These are phyloP conservation scores for Aspergillus egyptiacus DNA, from an alignment of 495 filamentous ascomycete genomes.

Conservation along the genomic window DNA sequence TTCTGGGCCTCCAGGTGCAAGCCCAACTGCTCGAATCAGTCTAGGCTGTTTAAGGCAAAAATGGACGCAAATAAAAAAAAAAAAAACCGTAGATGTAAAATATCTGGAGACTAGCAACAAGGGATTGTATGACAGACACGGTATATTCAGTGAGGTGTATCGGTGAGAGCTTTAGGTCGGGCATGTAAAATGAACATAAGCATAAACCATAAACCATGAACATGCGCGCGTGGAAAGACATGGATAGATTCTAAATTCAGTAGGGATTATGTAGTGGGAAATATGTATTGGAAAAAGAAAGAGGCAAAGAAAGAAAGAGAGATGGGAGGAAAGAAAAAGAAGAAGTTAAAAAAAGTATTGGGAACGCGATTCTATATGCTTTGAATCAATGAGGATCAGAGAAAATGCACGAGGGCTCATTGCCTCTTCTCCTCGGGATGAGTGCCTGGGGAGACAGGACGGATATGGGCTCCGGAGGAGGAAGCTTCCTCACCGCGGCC, in stretches of 20 bases:
- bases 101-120: too few relatives aligned
- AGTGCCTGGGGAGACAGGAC: constrained; percentile 1
- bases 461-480: constrained; percentile 5
- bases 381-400: too few relatives aligned
- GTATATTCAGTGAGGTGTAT: neutral
- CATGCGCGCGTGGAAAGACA: neutral
- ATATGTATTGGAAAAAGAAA: neutral
- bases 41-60: too few relatives aligned
- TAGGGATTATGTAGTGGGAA: neutral
- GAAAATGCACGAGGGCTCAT: too few relatives aligned
- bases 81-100: too few relatives aligned
- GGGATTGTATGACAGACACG: too few relatives aligned
- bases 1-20: too few relatives aligned
- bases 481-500: constrained; percentile 19
- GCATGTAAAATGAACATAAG: neutral
- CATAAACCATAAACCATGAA: neutral
- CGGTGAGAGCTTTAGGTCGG: neutral
- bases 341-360: too few relatives aligned
- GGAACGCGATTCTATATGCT: too few relatives aligned
- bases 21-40: too few relatives aligned
- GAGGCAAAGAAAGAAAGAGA: neutral
- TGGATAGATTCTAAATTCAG: neutral
- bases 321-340: too few relatives aligned
- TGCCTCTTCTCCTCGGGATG: constrained; percentile 2
- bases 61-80: neutral